phyloP scores from a whole-genome alignment of 2,329 filamentous ascomycete genomes.

The Pseudogymnoascus sp. region DNA sequence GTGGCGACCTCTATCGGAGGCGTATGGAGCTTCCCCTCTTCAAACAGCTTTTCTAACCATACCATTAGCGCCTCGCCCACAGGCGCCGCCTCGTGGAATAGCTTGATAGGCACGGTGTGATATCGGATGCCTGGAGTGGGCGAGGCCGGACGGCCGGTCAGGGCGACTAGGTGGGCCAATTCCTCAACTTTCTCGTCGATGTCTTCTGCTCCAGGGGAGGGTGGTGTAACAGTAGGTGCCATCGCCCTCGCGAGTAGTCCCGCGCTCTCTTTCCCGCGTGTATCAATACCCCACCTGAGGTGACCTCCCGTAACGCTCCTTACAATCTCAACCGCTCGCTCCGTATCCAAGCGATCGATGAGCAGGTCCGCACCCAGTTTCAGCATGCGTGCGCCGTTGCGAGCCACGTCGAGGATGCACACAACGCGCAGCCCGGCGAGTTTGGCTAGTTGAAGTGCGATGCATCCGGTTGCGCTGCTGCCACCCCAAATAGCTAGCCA shows the following conservation, averaged over 20 bases:
- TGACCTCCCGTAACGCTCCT: slow-evolving; percentile 48
- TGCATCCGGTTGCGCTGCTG: slow-evolving; percentile 59
- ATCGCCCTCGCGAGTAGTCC: slow-evolving; percentile 37
- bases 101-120: slow-evolving; percentile 62
- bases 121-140: slow-evolving; percentile 29
- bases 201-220: not conserved
- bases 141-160: not conserved
- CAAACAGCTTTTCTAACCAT: slow-evolving; percentile 63
- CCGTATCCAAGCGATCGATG: slow-evolving; percentile 59
- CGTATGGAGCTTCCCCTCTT: slow-evolving; percentile 43
- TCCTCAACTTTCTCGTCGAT: not conserved
- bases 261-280: slow-evolving; percentile 57
- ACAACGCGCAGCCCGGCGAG: slow-evolving; percentile 59
- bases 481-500: slow-evolving; percentile 72
- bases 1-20: slow-evolving; percentile 61
- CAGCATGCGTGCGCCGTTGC: slow-evolving; percentile 54
- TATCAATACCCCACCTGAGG: slow-evolving; percentile 63
- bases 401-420: slow-evolving; percentile 58
- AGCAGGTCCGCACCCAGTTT: slow-evolving; percentile 52
- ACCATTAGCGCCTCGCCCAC: slow-evolving; percentile 55
- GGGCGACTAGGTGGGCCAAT: slow-evolving; percentile 14
- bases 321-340: slow-evolving; percentile 59
- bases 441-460: slow-evolving; percentile 61
- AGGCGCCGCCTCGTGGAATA: slow-evolving; percentile 61
- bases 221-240: slow-evolving; percentile 9